A percentile compares a stretch with the other conserved stretches of the same genome.
Evolutionary conservation across 305 asterid species (phyloP).

Genomic region (Fraxinus greggii): DNA sequence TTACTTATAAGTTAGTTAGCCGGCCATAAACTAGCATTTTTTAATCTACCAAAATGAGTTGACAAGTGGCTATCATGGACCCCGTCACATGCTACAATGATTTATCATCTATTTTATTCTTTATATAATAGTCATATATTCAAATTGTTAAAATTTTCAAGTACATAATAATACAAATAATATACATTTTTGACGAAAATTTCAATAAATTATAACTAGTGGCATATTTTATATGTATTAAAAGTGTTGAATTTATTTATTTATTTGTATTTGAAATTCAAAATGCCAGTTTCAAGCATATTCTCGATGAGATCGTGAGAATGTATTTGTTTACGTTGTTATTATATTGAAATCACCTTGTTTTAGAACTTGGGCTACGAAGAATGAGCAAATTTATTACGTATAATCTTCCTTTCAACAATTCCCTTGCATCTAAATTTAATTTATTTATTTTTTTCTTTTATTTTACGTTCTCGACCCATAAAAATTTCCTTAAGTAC

Average conservation of each 20-base stretch:
- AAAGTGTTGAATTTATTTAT: not conserved
- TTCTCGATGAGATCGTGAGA: not conserved
- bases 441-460: too few species aligned
- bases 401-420: not conserved
- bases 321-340: not conserved
- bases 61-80: constrained; percentile 21
- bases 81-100: constrained; percentile 17
- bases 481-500: not conserved
- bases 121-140: not conserved
- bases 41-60: constrained; percentile 13
- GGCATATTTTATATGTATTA: not conserved
- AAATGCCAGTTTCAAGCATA: not conserved
- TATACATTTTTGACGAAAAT: not conserved
- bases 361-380: not conserved
- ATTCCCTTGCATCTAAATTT: not conserved
- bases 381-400: not conserved
- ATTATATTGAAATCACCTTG: not conserved
- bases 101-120: not conserved
- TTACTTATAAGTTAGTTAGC: constrained; percentile 24
- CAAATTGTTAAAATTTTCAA: not conserved
- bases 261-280: not conserved
- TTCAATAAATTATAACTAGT: not conserved
- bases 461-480: not conserved
- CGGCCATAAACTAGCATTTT: not conserved
- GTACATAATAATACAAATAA: not conserved